Base-by-base conservation (phyloP, 2,329 filamentous ascomycete species). In the Plenodomus tracheiphilus region DNA sequence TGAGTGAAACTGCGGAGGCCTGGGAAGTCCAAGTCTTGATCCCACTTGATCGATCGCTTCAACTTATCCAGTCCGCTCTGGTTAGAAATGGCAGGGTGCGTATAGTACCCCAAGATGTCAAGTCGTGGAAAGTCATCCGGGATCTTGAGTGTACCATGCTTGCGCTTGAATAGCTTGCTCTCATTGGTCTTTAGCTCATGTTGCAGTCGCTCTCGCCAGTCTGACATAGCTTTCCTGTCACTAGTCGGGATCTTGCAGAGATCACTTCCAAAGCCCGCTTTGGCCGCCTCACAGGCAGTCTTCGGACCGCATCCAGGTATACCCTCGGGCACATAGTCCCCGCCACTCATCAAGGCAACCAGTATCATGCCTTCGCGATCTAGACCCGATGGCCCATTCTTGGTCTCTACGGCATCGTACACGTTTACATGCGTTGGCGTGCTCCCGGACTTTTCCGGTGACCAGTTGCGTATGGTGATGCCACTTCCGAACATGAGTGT, bases 401-500 rank as follows among this genome's bases (percentile, higher is more conserved):
- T 79, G 0, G 85, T 82, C 32, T 81, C 77, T 10, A 79, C 71
- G 0, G 83, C 82, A 47, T 91, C 84, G 68, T 96, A 95, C 40
- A 95, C 76, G 37, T 87, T 89, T 44, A 97, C 87, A 65, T 97
- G 94, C 0, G 93, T 97, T 0, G 91, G 89, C 0, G 75, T 77
- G 53, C 87, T 88, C 60, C 79, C 82, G n/a, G 77, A 80, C 38
- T 77, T 80, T 66, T 95, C 90, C 2, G 88, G 81, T 0, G 89
- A 89, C 86, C 90, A 97, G 62, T 91, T 93, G 42, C 91, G 82
- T 36, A 97, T 75, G 0, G 88, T 93, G 32, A 84, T 75, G 0
- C 83, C 85, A 55, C 91, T 94, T 1, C 94, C 94, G 74, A 97
- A 97, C 93, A 97, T 97, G 63, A 97, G 83, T 2, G 93, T 94